Conservation (phyloP, 495 filamentous ascomycete genomes). For the Aspergillus kassunensis region DNA sequence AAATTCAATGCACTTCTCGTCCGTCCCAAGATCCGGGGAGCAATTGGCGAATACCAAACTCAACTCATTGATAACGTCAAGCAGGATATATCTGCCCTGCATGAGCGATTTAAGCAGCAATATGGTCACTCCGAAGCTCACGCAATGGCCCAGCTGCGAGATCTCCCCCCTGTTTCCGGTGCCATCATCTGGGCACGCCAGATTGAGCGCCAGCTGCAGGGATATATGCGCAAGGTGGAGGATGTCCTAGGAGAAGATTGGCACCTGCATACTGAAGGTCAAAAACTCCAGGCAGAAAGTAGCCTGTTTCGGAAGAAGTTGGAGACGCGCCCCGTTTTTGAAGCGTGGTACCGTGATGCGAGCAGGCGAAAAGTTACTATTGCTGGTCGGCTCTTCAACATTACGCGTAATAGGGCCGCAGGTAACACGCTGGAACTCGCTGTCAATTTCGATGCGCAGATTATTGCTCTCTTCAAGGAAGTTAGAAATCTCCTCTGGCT, state of each 20-base stretch:
- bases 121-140: slow-evolving; percentile 98
- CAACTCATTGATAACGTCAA: slow-evolving; percentile 97
- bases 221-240: slow-evolving; percentile 97
- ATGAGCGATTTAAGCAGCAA: slow-evolving; percentile 97
- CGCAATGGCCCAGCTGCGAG: slow-evolving; percentile 93
- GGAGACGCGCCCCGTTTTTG: slow-evolving; percentile 86
- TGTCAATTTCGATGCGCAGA: slow-evolving; percentile 95
- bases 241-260: slow-evolving; percentile 91
- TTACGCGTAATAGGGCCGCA: slow-evolving; percentile 77
- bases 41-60: slow-evolving; percentile 95
- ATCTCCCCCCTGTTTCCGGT: slow-evolving; percentile 91
- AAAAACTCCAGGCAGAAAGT: slow-evolving; percentile 85
- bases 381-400: slow-evolving; percentile 83
- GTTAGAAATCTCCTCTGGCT: slow-evolving; percentile 95
- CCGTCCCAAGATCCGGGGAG: slow-evolving; percentile 92
- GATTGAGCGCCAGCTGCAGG: slow-evolving; percentile 90
- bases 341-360: slow-evolving; percentile 91
- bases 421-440: slow-evolving; percentile 81
- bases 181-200: slow-evolving; percentile 96
- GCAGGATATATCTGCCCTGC: slow-evolving; percentile 83
- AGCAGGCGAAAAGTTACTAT: slow-evolving; percentile 83
- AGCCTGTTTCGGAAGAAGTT: slow-evolving; percentile 92
- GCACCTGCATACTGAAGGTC: slow-evolving; percentile 89
- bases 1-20: slow-evolving; percentile 99
- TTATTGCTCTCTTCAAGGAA: slow-evolving; percentile 97